phyloP scores from a whole-genome alignment of 2,329 filamentous ascomycete genomes.

The Colletotrichum graminicola region DNA sequence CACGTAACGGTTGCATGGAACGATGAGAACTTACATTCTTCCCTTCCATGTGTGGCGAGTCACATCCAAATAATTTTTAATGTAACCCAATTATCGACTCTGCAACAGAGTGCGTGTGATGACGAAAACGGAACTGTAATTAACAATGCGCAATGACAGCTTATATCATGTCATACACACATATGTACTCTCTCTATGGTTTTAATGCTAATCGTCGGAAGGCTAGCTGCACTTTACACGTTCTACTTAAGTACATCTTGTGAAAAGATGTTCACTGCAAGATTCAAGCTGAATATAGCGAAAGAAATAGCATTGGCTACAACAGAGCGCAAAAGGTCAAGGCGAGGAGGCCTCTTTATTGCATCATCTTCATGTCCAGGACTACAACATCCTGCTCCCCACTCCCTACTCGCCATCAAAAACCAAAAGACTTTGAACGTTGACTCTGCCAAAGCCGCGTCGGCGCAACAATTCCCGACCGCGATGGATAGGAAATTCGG shows the following conservation, averaged over 20 bases:
- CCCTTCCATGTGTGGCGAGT: neutral
- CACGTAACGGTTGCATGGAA: neutral
- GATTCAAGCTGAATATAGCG: no score
- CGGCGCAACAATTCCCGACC: constrained; percentile 61
- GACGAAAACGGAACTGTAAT: neutral
- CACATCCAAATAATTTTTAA: neutral
- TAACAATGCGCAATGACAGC: neutral
- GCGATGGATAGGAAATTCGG: constrained; percentile 68
- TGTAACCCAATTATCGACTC: neutral
- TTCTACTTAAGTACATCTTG: no score
- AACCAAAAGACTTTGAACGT: constrained; percentile 66
- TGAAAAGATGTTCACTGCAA: no score
- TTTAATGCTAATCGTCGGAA: no score
- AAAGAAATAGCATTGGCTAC: no score
- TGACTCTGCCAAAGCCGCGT: constrained; percentile 62
- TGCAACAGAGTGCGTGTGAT: neutral
- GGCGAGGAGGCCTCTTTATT: no score
- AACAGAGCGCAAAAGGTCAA: no score
- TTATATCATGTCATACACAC: neutral
- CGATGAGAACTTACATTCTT: neutral
- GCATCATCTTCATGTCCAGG: no score
- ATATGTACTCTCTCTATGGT: no score
- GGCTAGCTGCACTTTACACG: no score
- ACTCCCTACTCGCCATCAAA: constrained; percentile 10
- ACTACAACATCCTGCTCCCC: neutral